Evolutionary conservation across 1,139 yeast species (phyloP).

Genomic region (Lodderomyces pseudojiufengensis): DNA sequence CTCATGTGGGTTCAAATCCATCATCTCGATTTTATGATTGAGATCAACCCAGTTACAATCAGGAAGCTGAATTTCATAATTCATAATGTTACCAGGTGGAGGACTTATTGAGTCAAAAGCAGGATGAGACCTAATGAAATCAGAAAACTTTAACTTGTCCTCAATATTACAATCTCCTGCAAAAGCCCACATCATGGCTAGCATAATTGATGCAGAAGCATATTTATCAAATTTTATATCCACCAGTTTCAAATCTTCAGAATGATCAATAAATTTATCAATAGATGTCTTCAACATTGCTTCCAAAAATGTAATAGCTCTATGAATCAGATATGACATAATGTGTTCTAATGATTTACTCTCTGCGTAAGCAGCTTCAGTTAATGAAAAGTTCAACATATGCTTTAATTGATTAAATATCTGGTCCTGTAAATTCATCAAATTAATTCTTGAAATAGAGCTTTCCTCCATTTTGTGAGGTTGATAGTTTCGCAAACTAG

Average conservation of each 20-base stretch:
- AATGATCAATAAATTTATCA: slow-evolving; percentile 15
- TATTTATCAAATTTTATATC: slow-evolving; percentile 23
- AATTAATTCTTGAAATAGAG: too few species aligned
- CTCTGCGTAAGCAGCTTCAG: not conserved
- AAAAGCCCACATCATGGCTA: slow-evolving; percentile 65
- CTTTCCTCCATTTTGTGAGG: not conserved
- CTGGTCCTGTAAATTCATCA: not conserved
- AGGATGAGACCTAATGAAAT: slow-evolving; percentile 21
- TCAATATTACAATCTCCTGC: slow-evolving; percentile 52
- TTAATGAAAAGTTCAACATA: not conserved
- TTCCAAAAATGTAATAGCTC: slow-evolving; percentile 39
- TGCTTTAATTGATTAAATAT: slow-evolving; percentile 1
- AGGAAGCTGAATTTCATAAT: slow-evolving; percentile 46
- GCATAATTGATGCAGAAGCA: slow-evolving; percentile 34
- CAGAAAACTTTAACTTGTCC: slow-evolving; percentile 41
- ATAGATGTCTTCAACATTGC: slow-evolving; percentile 26
- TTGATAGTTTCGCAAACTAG: slow-evolving; percentile 16
- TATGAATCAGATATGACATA: slow-evolving; percentile 45
- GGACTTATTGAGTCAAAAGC: slow-evolving; percentile 14
- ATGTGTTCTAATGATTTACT: slow-evolving; percentile 36
- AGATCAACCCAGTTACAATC: slow-evolving; percentile 51
- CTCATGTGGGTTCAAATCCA: slow-evolving; percentile 60
- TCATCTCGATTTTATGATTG: slow-evolving; percentile 38
- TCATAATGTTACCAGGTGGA: slow-evolving; percentile 23
- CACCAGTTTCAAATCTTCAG: too few species aligned